Conservation (phyloP, 495 filamentous ascomycete genomes). For the Staphylotrichum longicolle region DNA sequence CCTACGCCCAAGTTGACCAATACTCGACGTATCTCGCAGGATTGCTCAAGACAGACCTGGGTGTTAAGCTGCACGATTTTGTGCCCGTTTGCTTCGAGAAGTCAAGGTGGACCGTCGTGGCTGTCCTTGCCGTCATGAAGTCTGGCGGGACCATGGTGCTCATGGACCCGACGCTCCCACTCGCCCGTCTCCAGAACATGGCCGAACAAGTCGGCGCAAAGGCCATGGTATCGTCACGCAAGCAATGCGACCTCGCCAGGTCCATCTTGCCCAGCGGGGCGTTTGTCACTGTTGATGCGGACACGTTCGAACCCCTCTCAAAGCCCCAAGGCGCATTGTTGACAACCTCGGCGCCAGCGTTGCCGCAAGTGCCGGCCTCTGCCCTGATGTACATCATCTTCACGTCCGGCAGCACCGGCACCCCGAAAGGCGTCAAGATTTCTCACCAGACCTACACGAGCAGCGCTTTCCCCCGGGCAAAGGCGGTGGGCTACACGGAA, state of each 20-base stretch:
- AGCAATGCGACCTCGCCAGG: slow-evolving; percentile 12
- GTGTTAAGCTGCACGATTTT: slow-evolving; percentile 47
- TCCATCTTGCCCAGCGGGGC: slow-evolving; percentile 22
- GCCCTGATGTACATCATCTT: slow-evolving; percentile 52
- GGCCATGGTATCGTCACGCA: slow-evolving; percentile 19
- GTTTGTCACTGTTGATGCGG: neutral
- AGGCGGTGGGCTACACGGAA: slow-evolving; percentile 16
- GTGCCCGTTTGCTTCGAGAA: slow-evolving; percentile 57
- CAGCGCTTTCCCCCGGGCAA: slow-evolving; percentile 24
- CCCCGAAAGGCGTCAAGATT: slow-evolving; percentile 48
- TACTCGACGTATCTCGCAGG: slow-evolving; percentile 37
- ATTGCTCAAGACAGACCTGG: slow-evolving; percentile 44
- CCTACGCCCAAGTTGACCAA: slow-evolving; percentile 52
- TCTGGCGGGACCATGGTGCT: slow-evolving; percentile 51
- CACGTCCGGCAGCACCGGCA: slow-evolving; percentile 61
- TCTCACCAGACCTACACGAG: slow-evolving; percentile 44
- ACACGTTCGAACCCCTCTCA: neutral
- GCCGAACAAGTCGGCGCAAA: slow-evolving; percentile 34
- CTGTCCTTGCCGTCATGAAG: slow-evolving; percentile 51
- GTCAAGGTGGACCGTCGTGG: slow-evolving; percentile 48
- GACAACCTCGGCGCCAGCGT: neutral
- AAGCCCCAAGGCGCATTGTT: neutral
- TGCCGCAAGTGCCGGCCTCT: slow-evolving; percentile 14
- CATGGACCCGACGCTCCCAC: slow-evolving; percentile 57
- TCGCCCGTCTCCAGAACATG: slow-evolving; percentile 44